Evolutionary conservation across 2,329 filamentous ascomycete species (phyloP), one percentile per base, ranked within the genome.

Genomic region (Alternaria brassicicola): DNA sequence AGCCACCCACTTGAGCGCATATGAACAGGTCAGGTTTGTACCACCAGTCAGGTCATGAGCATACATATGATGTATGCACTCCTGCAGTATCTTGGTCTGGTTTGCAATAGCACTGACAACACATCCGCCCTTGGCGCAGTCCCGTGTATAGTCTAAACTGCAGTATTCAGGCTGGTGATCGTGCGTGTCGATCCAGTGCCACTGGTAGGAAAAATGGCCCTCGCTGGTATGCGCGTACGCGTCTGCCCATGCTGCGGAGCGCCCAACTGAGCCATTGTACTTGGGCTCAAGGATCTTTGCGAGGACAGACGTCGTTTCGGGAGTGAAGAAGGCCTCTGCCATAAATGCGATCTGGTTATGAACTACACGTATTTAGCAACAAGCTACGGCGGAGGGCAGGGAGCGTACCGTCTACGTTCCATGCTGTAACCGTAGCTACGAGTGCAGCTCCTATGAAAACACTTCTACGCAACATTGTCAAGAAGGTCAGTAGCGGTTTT

Each of bases 71-170:
- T 63, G 46, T 38, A 80, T 69, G 42, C 78, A 80, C 4, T 62
- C 67, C 23, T 63, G 68, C 17, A 79, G 65, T 60, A 80, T 79
- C 2, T 64, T 59, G 3, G 76, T 79, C 62, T 79, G 78, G 50
- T 80, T 80, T 13, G 73, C 74, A 55, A 80, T 79, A 12, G 78
- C 78, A 15, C 73, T 76, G 15, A 80, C 77, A 33, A 80, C 74
- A 43, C 78, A 80, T 1, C 78, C 78, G 13, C 74, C 74, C 23
- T 69, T 66, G 4, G 72, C 66, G 49, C 78, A 80, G 51, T 80
- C 78, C 21, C 67, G 67, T 6, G 64, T 65, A 54, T 78, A 79
- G 57, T 78, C 65, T 2, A 79, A 61, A 30, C 69, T 68, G 55
- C 78, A 80, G 17, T 55, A 57, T 4, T 68, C 52, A 2, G 77